These are phyloP conservation scores for Phyllosticta citribraziliensis DNA, from an alignment of 2,329 filamentous ascomycete genomes.

Conservation along the genomic window DNA sequence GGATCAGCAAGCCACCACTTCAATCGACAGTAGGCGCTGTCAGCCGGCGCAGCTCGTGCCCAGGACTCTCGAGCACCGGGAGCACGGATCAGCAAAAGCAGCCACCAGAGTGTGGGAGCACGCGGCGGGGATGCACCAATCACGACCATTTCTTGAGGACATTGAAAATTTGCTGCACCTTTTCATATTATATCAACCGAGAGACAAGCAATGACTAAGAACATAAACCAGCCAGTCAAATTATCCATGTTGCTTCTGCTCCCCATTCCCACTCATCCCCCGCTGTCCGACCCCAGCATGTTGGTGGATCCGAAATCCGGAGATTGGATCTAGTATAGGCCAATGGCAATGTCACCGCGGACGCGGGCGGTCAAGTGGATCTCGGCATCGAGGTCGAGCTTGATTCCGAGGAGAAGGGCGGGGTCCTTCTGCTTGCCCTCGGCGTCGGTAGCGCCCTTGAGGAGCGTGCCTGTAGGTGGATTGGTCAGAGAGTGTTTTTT, in stretches of 20 bases:
- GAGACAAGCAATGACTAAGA: not conserved
- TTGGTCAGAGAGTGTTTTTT: not conserved
- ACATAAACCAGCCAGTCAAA: not conserved
- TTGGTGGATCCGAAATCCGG: not conserved
- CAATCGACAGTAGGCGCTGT: not conserved
- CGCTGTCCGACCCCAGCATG: not conserved
- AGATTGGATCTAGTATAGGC: constrained; percentile 41
- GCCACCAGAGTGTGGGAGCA: not conserved
- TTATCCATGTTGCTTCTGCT: not conserved
- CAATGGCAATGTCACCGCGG: constrained; percentile 51
- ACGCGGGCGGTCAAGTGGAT: constrained; percentile 52
- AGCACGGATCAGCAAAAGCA: not conserved
- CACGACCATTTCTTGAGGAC: not conserved
- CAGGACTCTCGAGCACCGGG: not conserved
- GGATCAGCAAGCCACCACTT: not conserved
- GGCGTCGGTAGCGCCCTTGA: constrained; percentile 48
- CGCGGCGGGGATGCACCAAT: not conserved
- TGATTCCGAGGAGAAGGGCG: constrained; percentile 51
- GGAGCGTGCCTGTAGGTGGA: constrained; percentile 37
- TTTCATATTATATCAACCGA: not conserved
- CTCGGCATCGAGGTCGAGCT: constrained; percentile 54
- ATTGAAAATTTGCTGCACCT: not conserved
- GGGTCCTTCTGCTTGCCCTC: constrained; percentile 49
- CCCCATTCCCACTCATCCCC: not conserved
- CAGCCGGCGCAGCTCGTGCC: not conserved